Evolutionary conservation across 305 asterid species (phyloP).

Genomic region (Fraxinus sp.): DNA sequence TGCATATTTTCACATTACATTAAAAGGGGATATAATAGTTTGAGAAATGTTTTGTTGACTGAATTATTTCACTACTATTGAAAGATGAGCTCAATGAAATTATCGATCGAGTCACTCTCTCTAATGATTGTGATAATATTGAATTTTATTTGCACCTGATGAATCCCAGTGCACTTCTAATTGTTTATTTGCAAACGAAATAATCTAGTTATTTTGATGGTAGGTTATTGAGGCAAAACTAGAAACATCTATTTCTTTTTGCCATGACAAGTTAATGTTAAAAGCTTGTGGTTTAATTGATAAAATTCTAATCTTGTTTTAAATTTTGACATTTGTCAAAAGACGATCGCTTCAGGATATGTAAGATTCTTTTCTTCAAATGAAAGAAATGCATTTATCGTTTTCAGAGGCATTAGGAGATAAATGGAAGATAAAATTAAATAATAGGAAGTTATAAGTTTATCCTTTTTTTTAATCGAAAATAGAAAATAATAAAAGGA

Average conservation of each 20-base stretch:
- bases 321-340: slow-evolving; percentile 67
- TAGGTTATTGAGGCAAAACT: slow-evolving; percentile 91
- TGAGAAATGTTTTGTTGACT: slow-evolving; percentile 66
- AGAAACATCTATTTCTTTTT: slow-evolving; percentile 74
- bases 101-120: slow-evolving; percentile 69
- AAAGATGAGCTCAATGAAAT: slow-evolving; percentile 94
- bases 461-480: neutral
- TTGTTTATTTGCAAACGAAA: slow-evolving; percentile 10
- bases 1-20: slow-evolving; percentile 77
- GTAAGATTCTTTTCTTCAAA: slow-evolving; percentile 17
- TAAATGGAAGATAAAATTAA: neutral
- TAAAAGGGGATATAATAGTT: slow-evolving; percentile 58
- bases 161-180: neutral
- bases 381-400: neutral
- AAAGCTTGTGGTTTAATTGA: slow-evolving; percentile 87
- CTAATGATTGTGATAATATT: slow-evolving; percentile 22
- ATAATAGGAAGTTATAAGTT: neutral
- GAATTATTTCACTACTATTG: slow-evolving; percentile 71
- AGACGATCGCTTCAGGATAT: slow-evolving; percentile 87
- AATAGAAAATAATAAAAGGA: neutral
- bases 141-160: slow-evolving; percentile 15
- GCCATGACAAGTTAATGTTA: slow-evolving; percentile 79
- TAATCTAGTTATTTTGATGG: slow-evolving; percentile 25
- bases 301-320: slow-evolving; percentile 69
- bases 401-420: neutral